Evolutionary conservation across 306 rosid genomes (phyloP), one percentile per base, ranked within the genome.

Genomic region (Cucurbita ficifolia): DNA sequence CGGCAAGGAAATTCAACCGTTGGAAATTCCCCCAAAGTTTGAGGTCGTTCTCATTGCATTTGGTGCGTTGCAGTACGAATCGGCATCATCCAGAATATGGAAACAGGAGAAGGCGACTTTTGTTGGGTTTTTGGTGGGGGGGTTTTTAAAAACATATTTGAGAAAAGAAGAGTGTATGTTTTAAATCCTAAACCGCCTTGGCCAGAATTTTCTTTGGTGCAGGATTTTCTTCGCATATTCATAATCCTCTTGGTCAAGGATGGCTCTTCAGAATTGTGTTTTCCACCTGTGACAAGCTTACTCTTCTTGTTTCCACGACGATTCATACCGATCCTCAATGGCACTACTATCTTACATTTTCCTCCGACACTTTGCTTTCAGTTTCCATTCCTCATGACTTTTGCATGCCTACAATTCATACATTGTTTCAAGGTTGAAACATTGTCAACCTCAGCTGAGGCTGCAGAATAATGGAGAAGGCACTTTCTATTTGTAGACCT

Each of bases 121-220:
- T 82, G 96, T 89, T 86, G 96, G 87, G 92, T 82, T 85, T 52
- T 76, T 74, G 81, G 58, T 79, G 90, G 97, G 92, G 87, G 81
- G 8, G 33, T 29, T 84, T 81, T 88, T 81, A 72, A 92, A 86
- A 16, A 83, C 81, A 68, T 81, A 73, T 80, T n/a, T 82, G 81
- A 79, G 87, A 79, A 77, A 79, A 76, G 16, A 82, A 78, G 81
- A 80, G 72, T 79, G 78, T 83, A 78, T 82, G 79, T 85, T 87
- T 77, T 86, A 83, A 82, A 81, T 87, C 89, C 79, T 85, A 86
- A 73, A 76, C 86, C 97, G 88, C 99, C 97, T 83, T 87, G 83
- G 90, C 92, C 97, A 90, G 87, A 92, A 90, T 95, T 91, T 91
- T 95, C 91, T 91, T 91, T 95, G 97, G 83, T 90, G 99, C 99